Percentiles rank a stretch among this genome's conserved stretches.
Conservation (phyloP, 305 asterid species). For the Withania somnifera region DNA sequence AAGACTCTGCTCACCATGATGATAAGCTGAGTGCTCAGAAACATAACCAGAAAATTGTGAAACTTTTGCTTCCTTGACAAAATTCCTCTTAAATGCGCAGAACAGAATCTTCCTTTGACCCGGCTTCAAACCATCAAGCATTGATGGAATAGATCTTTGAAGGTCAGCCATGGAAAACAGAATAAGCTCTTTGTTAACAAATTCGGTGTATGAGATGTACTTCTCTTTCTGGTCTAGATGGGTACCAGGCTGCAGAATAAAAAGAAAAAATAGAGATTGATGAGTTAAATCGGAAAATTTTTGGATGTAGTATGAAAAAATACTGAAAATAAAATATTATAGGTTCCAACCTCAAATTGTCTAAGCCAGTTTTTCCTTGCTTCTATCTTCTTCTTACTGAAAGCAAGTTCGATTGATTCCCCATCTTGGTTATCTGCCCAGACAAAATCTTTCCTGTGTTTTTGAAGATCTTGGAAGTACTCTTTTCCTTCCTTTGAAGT, state of each 20-base stretch:
- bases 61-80: slow-evolving; percentile 70
- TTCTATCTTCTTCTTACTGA: slow-evolving; percentile 94
- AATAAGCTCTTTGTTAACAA: slow-evolving; percentile 87
- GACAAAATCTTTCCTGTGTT: slow-evolving; percentile 78
- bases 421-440: slow-evolving; percentile 83
- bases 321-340: background rate
- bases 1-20: slow-evolving; percentile 94
- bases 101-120: slow-evolving; percentile 93
- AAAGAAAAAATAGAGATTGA: background rate
- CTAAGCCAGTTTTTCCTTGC: slow-evolving; percentile 93
- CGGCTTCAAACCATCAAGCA: slow-evolving; percentile 97
- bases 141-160: slow-evolving; percentile 94
- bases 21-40: slow-evolving; percentile 95
- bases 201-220: slow-evolving; percentile 68
- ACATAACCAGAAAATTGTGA: slow-evolving; percentile 92
- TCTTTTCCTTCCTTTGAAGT: slow-evolving; percentile 83
- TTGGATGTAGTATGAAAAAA: background rate
- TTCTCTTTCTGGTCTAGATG: slow-evolving; percentile 61
- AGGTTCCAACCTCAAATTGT: slow-evolving; percentile 59
- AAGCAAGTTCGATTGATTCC: slow-evolving; percentile 94
- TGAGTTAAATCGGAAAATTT: background rate
- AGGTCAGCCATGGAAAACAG: slow-evolving; percentile 89
- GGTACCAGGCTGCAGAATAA: slow-evolving; percentile 74
- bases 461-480: slow-evolving; percentile 67
- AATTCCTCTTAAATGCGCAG: slow-evolving; percentile 87